Conservation (phyloP, 371 early-diverging fungal genomes). For the Mycotypha africana region DNA sequence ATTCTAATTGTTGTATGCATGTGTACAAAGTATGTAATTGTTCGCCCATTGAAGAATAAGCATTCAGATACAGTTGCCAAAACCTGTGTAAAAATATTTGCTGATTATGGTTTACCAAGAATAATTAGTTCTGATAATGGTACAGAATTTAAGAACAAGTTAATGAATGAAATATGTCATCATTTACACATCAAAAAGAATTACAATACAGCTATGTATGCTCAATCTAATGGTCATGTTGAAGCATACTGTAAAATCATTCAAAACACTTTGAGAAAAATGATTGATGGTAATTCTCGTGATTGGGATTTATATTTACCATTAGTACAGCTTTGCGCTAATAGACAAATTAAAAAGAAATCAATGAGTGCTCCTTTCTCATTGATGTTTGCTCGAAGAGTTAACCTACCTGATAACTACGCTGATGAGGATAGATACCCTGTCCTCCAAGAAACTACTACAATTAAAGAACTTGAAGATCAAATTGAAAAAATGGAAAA, state of each 20-base stretch:
- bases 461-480: not conserved
- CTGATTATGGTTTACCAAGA: slow-evolving; percentile 16
- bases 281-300: not conserved
- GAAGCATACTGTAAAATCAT: slow-evolving; percentile 16
- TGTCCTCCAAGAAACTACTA: not conserved
- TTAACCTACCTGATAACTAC: slow-evolving; percentile 4
- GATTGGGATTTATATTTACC: slow-evolving; percentile 25
- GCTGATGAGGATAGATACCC: not conserved
- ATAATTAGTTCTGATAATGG: slow-evolving; percentile 25
- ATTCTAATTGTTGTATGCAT: slow-evolving; percentile 19
- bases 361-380: slow-evolving; percentile 7
- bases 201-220: slow-evolving; percentile 14
- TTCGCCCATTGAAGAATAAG: slow-evolving; percentile 18
- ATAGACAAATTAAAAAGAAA: not conserved
- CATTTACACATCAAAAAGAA: slow-evolving; percentile 12
- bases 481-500: slow-evolving; percentile 1
- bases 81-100: slow-evolving; percentile 11
- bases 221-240: slow-evolving; percentile 19
- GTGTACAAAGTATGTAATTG: slow-evolving; percentile 18
- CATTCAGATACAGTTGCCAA: slow-evolving; percentile 11
- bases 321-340: slow-evolving; percentile 11
- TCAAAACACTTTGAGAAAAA: slow-evolving; percentile 7
- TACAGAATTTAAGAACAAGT: slow-evolving; percentile 15
- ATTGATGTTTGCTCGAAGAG: slow-evolving; percentile 13
- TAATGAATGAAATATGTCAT: slow-evolving; percentile 1